Base-by-base conservation (phyloP, 331 rosid genomes). In the Dryas integrifolia region DNA sequence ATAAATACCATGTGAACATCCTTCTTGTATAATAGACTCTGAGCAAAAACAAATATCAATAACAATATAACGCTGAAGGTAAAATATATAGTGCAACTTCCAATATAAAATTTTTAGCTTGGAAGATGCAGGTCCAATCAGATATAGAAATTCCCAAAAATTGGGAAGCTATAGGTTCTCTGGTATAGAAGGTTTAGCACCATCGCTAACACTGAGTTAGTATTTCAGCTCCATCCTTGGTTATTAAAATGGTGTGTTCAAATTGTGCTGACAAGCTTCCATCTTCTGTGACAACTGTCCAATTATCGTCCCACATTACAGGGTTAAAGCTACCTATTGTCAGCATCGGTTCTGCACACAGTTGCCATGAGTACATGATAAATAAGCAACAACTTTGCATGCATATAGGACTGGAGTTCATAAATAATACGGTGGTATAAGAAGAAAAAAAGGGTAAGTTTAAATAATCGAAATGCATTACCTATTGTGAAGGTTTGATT, bases 401-500 rank as follows among this genome's bases (percentile, higher is more conserved):
- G n/a, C 35, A 48, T 38, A 38, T 21, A 45, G 8, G 57, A 3
- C 58, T 38, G 14, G 8, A 62, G 39, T n/a, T 62, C 14, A 6
- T 13, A 6, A 12, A 2, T 13, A 12, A 66, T 14, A 1, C 4
- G 6, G 35, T 24, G 1, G 58, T 5, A 47, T 66, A 18, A 12
- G 18, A 14, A 30, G 35, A 48, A 26, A 66, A 6, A 26, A 26
- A 48, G 38, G 38, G 21, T 1, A 67, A 1, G 60, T 38, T 14
- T 16, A 18, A 52, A 18, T 53, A 15, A 40, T 8, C 7, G 47
- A 81, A 77, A 70, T 41, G 45, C 60, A 69, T 82, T 89, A 94
- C 98, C 98, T 71, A 94, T 91, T 7, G 98, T 94, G 79, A 91
- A 94, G 51, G 98, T 94, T 72, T 94, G 98, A 85, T 94, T 91